These are phyloP conservation scores for Pholiota conissans DNA, from an alignment of 768 basidiomycete genomes.

Conservation along the genomic window DNA sequence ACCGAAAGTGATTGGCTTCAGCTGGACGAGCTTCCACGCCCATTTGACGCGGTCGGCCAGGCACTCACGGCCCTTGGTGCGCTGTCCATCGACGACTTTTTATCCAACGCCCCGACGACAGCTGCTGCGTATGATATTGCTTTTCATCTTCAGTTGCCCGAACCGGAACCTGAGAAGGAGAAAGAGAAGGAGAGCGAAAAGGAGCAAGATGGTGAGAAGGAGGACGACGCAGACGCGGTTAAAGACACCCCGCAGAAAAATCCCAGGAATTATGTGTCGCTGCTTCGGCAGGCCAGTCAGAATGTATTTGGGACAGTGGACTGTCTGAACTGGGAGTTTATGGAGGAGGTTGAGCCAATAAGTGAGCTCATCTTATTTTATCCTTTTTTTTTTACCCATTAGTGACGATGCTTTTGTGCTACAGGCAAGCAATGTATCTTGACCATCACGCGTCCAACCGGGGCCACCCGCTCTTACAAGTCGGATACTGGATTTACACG, in stretches of 20 bases:
- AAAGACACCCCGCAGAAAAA: conserved; percentile 1
- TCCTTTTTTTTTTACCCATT: not conserved
- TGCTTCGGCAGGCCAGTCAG: conserved; percentile 43
- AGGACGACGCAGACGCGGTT: conserved; percentile 1
- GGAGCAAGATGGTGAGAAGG: not conserved
- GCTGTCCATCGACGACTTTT: conserved; percentile 27
- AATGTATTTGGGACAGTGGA: conserved; percentile 40
- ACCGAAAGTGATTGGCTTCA: conserved; percentile 17
- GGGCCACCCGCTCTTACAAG: conserved; percentile 50
- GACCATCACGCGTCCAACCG: conserved; percentile 58
- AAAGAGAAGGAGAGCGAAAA: conserved; percentile 1
- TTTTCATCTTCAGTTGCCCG: conserved; percentile 7
- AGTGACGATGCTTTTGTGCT: not conserved
- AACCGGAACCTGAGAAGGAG: conserved; percentile 8
- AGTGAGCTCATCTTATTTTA: conserved; percentile 26
- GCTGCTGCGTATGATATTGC: conserved; percentile 14
- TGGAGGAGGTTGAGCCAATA: conserved; percentile 35
- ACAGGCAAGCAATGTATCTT: conserved; percentile 62
- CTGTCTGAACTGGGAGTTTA: conserved; percentile 45
- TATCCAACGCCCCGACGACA: conserved; percentile 17
- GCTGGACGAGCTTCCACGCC: conserved; percentile 19
- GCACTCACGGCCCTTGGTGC: conserved; percentile 26
- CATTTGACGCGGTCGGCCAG: conserved; percentile 24
- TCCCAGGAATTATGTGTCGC: conserved; percentile 22
- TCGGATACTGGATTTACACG: conserved; percentile 44